Evolutionary conservation across 208 protist genomes (phyloP).

Genomic region (Wallacemonas sp.): DNA sequence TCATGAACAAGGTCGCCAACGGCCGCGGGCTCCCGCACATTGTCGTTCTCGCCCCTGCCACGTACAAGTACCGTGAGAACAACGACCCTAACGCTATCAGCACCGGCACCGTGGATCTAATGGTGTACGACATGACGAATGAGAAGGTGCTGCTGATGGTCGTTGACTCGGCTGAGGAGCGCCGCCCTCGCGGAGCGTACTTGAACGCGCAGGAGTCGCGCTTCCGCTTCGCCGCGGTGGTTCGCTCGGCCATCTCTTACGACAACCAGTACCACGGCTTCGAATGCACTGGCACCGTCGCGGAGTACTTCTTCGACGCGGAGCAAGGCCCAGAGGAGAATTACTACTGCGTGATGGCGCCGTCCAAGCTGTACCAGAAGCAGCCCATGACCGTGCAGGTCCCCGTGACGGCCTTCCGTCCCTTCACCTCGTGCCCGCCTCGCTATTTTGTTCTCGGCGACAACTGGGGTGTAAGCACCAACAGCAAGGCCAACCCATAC

Average conservation of each 20-base stretch:
- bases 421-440: constrained; percentile 77
- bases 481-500: constrained; percentile 58
- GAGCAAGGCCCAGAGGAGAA: constrained; percentile 78
- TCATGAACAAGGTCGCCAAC: constrained; percentile 62
- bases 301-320: constrained; percentile 87
- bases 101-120: constrained; percentile 64
- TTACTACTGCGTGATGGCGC: constrained; percentile 89
- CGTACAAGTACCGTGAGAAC: constrained; percentile 84
- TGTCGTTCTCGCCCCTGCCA: constrained; percentile 64
- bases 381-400: constrained; percentile 50
- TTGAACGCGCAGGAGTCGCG: constrained; percentile 81
- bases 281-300: constrained; percentile 65
- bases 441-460: constrained; percentile 78
- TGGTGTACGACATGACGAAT: constrained; percentile 85
- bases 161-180: constrained; percentile 64
- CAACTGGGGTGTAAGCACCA: constrained; percentile 73
- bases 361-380: constrained; percentile 61
- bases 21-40: constrained; percentile 65
- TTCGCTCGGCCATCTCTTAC: constrained; percentile 76
- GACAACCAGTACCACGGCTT: constrained; percentile 84
- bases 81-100: constrained; percentile 74
- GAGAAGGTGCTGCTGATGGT: constrained; percentile 88
- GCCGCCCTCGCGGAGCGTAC: constrained; percentile 63
- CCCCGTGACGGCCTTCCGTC: constrained; percentile 69
- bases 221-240: constrained; percentile 80